A percentile compares a stretch with the other conserved stretches of the same genome.
These are phyloP conservation scores for Penicillium macrosclerotiorum DNA, from an alignment of 495 filamentous ascomycete genomes.

Conservation along the genomic window DNA sequence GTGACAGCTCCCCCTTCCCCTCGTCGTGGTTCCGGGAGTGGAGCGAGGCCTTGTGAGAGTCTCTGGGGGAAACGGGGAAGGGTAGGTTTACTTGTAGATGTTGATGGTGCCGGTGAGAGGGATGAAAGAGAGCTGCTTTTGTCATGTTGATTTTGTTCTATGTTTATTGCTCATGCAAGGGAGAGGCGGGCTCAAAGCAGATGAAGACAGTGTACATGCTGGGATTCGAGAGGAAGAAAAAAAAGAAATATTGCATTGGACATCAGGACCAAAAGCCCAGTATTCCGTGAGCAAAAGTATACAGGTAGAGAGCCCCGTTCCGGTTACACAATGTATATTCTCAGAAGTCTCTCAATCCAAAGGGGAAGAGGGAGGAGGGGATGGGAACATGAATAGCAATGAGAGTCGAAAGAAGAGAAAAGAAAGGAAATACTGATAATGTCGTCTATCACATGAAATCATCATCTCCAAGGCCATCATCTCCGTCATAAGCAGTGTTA, in stretches of 20 bases:
- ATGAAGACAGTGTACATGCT: conserved; percentile 11
- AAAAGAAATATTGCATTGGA: neutral
- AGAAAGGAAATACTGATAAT: conserved; percentile 5
- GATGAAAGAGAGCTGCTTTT: no score
- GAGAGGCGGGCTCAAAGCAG: neutral
- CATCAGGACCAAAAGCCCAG: neutral
- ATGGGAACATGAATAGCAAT: conserved; percentile 1
- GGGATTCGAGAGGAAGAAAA: neutral
- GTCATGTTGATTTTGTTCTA: conserved; percentile 9
- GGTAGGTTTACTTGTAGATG: no score
- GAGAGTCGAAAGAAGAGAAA: conserved; percentile 11
- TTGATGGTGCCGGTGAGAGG: no score
- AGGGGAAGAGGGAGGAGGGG: neutral
- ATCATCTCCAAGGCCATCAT: conserved; percentile 74
- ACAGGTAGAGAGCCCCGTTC: neutral
- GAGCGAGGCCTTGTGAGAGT: no score
- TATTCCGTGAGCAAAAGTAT: neutral
- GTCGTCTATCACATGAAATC: conserved; percentile 62
- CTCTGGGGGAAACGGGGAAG: neutral
- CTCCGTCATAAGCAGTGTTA: conserved; percentile 69
- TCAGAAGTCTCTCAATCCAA: conserved; percentile 11
- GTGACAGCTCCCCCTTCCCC: no score
- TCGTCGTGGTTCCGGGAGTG: no score
- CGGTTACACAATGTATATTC: conserved; percentile 13
- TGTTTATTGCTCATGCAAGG: conserved; percentile 11